Evolutionary conservation across 495 filamentous ascomycete genomes (phyloP), one percentile per base, ranked within the genome.

Genomic region (Podospora sp.): DNA sequence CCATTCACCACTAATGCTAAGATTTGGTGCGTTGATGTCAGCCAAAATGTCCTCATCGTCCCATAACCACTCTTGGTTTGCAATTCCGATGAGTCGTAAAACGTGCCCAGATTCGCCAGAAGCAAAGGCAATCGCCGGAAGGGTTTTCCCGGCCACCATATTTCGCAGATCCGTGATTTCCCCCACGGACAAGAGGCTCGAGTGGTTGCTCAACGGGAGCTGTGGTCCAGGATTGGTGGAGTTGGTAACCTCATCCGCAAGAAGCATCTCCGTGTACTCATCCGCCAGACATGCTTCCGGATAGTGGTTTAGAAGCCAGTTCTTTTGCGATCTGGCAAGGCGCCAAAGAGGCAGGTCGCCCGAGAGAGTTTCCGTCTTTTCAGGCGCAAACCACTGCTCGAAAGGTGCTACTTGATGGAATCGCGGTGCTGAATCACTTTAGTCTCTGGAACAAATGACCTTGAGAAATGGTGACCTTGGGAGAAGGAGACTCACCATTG

Each of bases 71-170:
- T 77, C 71, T 62, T 83, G 76, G 20, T 73, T 53, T 18, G 71
- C 72, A 14, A 85, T 75, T 59, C 75, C 79, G 33, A 80, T 68
- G 11, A 90, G 59, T 40, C 79, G 80, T 18, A 90, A 78, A 3
- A 85, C 72, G 51, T 87, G 81, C 18, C 84, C 83, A 18, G 76
- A 79, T 65, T 80, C 77, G 7, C 88, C 88, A 24, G 76, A 72
- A 0, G 83, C 76, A 56, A 81, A 74, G 2, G 83, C 88, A 26
- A 85, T 70, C 18, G 87, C 76, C 0, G 69, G 68, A 20, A 70
- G 71, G 7, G 72, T 73, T 21, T 57, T 72, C 21, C 18, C 22
- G 53, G 26, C 68, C 22, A 49, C 50, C 3, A 58, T 51, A 11
- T 72, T 22, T 62, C 74, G 75, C 8, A 68, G 60, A 60, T 82